These are phyloP conservation scores for Pestalotiopsis sp. DNA, from an alignment of 2,329 filamentous ascomycete genomes.

Conservation along the genomic window DNA sequence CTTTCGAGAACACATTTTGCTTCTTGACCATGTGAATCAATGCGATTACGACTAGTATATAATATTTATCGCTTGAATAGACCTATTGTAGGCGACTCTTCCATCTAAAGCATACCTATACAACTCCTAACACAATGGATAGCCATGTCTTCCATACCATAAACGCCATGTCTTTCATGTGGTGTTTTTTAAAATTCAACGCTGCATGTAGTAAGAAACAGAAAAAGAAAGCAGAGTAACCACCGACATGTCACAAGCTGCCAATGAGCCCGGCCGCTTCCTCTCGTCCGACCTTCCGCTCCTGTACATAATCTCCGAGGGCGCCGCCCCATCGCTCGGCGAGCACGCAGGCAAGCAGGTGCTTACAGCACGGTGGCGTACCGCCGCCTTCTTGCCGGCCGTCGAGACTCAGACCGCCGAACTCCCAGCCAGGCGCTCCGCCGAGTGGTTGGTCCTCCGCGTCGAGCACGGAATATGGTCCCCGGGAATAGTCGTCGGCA, in stretches of 20 bases:
- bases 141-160: background rate
- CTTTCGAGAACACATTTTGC: background rate
- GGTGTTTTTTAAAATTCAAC: background rate
- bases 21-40: background rate
- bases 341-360: constrained; percentile 82
- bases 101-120: too few relatives aligned
- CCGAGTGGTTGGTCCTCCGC: background rate
- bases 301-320: constrained; percentile 59
- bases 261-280: constrained; percentile 73
- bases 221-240: background rate
- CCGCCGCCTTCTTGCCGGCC: constrained; percentile 21
- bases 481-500: constrained; percentile 12
- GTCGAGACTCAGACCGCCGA: constrained; percentile 37
- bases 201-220: background rate
- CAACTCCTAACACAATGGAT: too few relatives aligned
- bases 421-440: constrained; percentile 26
- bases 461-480: background rate
- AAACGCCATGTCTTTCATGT: background rate
- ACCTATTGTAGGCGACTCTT: too few relatives aligned
- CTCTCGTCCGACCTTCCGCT: constrained; percentile 57
- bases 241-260: background rate
- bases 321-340: constrained; percentile 64
- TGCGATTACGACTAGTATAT: too few relatives aligned
- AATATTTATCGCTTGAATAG: too few relatives aligned
- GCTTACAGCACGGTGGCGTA: constrained; percentile 72